Conservation (phyloP, 2,329 filamentous ascomycete species). For the Immersiporthe knoxdaviesiana region DNA sequence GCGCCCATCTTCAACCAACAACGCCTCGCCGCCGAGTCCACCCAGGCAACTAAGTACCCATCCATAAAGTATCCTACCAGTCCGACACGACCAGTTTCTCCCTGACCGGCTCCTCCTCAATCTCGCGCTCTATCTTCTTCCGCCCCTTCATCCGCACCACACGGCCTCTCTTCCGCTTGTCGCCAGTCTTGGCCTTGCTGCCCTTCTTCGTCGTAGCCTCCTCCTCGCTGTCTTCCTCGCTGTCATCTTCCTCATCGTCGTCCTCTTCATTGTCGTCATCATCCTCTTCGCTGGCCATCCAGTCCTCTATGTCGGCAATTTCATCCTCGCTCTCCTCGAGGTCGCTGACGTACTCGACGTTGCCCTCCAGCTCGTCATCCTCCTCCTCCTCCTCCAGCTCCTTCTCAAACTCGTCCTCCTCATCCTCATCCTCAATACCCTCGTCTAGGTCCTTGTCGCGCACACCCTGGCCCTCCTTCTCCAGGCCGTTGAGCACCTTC, state of each 20-base stretch:
- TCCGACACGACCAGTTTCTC: constrained; percentile 40
- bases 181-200: constrained; percentile 62
- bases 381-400: constrained; percentile 58
- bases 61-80: constrained; percentile 10
- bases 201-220: constrained; percentile 43
- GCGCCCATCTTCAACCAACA: constrained; percentile 14
- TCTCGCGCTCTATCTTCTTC: constrained; percentile 79
- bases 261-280: constrained; percentile 61
- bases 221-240: constrained; percentile 48
- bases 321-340: constrained; percentile 83
- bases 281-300: constrained; percentile 78
- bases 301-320: constrained; percentile 83
- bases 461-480: constrained; percentile 80
- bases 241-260: constrained; percentile 61
- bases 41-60: neutral
- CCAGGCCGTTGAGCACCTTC: constrained; percentile 89
- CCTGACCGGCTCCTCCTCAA: constrained; percentile 63
- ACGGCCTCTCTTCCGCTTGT: constrained; percentile 56
- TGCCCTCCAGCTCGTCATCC: constrained; percentile 72
- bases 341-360: constrained; percentile 93
- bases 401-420: constrained; percentile 68
- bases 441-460: constrained; percentile 88
- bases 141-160: constrained; percentile 54
- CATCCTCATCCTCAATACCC: constrained; percentile 78
- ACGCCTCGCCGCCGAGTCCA: constrained; percentile 12